Base-by-base conservation (phyloP, 805 yeast species). In the Osmozyma mogii region DNA sequence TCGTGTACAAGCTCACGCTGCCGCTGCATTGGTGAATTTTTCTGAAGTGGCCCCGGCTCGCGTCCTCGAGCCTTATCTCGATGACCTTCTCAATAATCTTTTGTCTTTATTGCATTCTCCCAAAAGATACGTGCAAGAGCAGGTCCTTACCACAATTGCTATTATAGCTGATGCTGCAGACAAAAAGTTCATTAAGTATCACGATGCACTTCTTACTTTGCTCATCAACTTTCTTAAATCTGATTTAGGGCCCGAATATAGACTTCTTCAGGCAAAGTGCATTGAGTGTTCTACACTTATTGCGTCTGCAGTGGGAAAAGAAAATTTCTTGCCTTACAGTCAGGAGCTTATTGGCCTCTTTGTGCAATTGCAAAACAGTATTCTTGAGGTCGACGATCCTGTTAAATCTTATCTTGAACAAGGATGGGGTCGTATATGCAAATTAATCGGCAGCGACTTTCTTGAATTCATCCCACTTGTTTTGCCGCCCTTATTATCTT, bases 131-230 rank as follows among this genome's bases (percentile, higher is more conserved):
- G 96, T 92, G 26, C 97, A 92, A 60, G 98, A 92, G 52, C 98
- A 92, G 62, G 96, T 88, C 10, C 68, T 92, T 34, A 88, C 97
- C 8, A 92, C 97, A 0, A 88, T 92, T 55, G 95, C 97, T 13
- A 84, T 88, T 43, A 88, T 89, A 41, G 98, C 98, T 2, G 97
- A 89, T 58, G 94, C 96, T 10, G 95, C 97, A 3, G 85, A 85
- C 56, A 70, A 70, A 38, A 82, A 81, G 49, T 92, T 92, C 52
- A 69, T 76, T 45, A 89, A 88, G 59, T 92, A 92, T 53, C 92
- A 88, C 54, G 96, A 87, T 52, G 82, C 96, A 2, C 68, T 92
- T 54, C 89, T 92, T 94, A 95, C 96, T 11, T 61, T 85, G 41
- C 65, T 89, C 37, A 61, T 87, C 34, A 75, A 80, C 38, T 94